These are phyloP conservation scores for Stachybotrys chlorohalonatus DNA, from an alignment of 2,329 filamentous ascomycete species.

Conservation along the genomic window DNA sequence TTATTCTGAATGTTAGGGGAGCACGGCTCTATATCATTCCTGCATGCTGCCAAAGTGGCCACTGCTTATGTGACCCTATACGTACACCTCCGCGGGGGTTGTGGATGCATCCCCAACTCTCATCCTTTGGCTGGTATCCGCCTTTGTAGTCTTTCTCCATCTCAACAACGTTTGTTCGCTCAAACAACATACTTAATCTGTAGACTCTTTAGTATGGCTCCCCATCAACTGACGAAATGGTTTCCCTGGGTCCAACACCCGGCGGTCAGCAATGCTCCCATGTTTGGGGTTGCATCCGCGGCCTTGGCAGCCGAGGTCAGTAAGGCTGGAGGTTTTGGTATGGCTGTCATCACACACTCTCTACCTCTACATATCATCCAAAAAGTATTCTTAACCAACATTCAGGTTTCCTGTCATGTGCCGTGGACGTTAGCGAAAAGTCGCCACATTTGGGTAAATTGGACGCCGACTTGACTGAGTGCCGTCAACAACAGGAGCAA, in stretches of 20 bases:
- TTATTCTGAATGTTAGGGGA: no score
- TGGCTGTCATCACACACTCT: neutral
- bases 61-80: no score
- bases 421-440: constrained; percentile 17
- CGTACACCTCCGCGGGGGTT: no score
- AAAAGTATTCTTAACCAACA: neutral
- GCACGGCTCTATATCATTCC: no score
- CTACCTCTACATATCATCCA: no score
- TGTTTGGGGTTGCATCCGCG: constrained; percentile 23
- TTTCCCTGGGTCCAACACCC: constrained; percentile 20
- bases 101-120: no score
- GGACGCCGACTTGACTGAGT: constrained; percentile 19
- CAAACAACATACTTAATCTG: neutral
- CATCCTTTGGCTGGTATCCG: no score
- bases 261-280: constrained; percentile 25
- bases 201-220: constrained; percentile 10
- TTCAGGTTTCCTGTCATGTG: constrained; percentile 23
- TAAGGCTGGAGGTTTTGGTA: constrained; percentile 29
- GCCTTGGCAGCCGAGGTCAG: constrained; percentile 25
- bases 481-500: constrained; percentile 15
- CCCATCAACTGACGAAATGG: constrained; percentile 14
- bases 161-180: neutral
- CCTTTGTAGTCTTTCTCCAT: neutral
- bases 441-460: constrained; percentile 23
- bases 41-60: no score